phyloP scores from a whole-genome alignment of 129 eudicot genomes.

The Flaveria trinervia region DNA sequence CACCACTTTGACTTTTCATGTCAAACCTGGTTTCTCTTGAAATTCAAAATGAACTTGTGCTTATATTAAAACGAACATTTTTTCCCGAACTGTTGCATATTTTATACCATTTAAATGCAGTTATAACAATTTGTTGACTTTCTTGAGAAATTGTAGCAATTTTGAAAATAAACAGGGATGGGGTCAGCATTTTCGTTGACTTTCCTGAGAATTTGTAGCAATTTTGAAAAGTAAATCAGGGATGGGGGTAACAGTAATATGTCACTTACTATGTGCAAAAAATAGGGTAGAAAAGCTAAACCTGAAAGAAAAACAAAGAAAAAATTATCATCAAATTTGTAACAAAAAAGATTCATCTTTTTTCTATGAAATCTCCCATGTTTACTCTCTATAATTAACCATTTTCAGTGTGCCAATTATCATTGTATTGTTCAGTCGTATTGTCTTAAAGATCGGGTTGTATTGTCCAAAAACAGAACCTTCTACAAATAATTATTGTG shows the following conservation, averaged over 20 bases:
- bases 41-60: not conserved
- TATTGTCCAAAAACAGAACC: not conserved
- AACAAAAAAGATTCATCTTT: not conserved
- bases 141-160: not conserved
- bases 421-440: too few species aligned
- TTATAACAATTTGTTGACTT: not conserved
- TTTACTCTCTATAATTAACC: not conserved
- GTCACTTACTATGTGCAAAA: slow-evolving; percentile 82
- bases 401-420: not conserved
- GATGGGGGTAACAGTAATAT: slow-evolving; percentile 6
- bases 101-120: not conserved
- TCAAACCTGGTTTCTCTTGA: slow-evolving; percentile 10
- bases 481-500: not conserved
- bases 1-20: slow-evolving; percentile 20
- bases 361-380: not conserved
- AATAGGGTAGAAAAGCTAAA: slow-evolving; percentile 91
- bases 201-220: not conserved
- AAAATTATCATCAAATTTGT: not conserved
- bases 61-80: slow-evolving; percentile 11
- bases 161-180: slow-evolving; percentile 4
- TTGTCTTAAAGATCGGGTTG: too few species aligned
- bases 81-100: not conserved
- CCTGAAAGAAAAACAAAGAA: slow-evolving; percentile 54
- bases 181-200: not conserved
- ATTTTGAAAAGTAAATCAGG: slow-evolving; percentile 5